Base-by-base conservation (phyloP, 2,329 filamentous ascomycete genomes). In the Neonectria coccinea region DNA sequence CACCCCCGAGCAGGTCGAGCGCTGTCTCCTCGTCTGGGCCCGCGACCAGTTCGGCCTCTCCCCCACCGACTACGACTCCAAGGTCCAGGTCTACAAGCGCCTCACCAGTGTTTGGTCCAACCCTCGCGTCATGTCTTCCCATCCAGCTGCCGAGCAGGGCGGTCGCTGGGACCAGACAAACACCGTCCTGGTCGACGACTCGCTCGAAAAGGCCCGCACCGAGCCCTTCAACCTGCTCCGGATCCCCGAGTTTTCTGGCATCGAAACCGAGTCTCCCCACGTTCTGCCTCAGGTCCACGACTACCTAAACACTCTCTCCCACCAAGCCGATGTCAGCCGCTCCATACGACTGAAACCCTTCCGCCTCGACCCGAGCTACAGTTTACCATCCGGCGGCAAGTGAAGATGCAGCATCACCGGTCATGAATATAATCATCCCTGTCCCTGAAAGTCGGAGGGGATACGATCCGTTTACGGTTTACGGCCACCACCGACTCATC, bases 141-240 rank as follows among this genome's bases (percentile, higher is more conserved):
- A 86, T 77, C 86, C 81, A n/a, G 75, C 74, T 36, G 76, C 73
- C 14, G 76, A 70, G 0, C 58, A 66, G 20, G 83, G 79, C 25
- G 78, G 74, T 14, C 72, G 77, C 12, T 98, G 94, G 91, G 86
- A 89, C 71, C 94, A 97, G 79, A 85, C 85, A 55, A 97, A 98
- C 78, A 98, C 96, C 0, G 85, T 98, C 7, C 84, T 99, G 27
- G 89, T 98, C 42, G 96, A 99, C 71, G 96, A 98, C 79, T 92
- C 90, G 31, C 73, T 80, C 1, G 85, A 94, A 73, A 99, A 98
- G 82, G 94, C 91, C 1, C 84, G 88, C 27, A 90, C 86, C 59
- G 93, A 99, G 78, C 96, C 96, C 1, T 87, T 88, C 80, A 98
- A 98, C 73, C 84, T 96, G 22, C 80, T 98, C 10, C 83, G 89